These are phyloP conservation scores for Stagonosporopsis rhizophila DNA, from an alignment of 2,329 filamentous ascomycete genomes.

Conservation along the genomic window DNA sequence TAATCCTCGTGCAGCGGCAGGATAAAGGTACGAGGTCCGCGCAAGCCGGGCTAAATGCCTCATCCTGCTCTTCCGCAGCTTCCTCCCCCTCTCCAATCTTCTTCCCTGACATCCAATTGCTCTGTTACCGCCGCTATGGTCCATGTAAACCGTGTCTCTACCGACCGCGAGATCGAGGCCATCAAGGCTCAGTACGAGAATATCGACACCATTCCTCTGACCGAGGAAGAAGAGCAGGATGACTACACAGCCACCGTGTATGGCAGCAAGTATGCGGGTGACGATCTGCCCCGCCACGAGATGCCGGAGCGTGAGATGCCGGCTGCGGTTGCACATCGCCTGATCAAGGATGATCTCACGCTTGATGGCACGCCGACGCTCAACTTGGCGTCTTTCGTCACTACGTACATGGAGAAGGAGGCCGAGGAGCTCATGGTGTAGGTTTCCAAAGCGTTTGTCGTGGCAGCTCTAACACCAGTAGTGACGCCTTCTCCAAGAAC, in stretches of 20 bases:
- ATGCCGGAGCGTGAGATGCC: slow-evolving; percentile 88
- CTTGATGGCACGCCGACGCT: slow-evolving; percentile 71
- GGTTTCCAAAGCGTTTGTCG: slow-evolving; percentile 39
- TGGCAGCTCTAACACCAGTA: slow-evolving; percentile 2
- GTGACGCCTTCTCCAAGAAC: slow-evolving; percentile 89
- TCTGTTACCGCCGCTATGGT: slow-evolving; percentile 51
- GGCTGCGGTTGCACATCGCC: slow-evolving; percentile 87
- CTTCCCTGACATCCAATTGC: slow-evolving; percentile 4
- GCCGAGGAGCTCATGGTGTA: slow-evolving; percentile 90
- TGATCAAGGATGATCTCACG: slow-evolving; percentile 90
- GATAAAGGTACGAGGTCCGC: slow-evolving; percentile 4
- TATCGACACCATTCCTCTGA: slow-evolving; percentile 34
- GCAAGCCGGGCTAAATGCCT: slow-evolving; percentile 12
- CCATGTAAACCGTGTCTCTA: slow-evolving; percentile 56
- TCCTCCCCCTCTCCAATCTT: neutral
- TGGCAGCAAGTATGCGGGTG: slow-evolving; percentile 80
- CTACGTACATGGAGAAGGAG: slow-evolving; percentile 96
- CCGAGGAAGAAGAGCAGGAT: slow-evolving; percentile 49
- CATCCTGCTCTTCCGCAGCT: slow-evolving; percentile 9
- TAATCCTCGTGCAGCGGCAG: slow-evolving; percentile 9
- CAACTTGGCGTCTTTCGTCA: slow-evolving; percentile 90
- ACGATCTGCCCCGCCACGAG: slow-evolving; percentile 80
- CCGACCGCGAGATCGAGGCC: slow-evolving; percentile 49
- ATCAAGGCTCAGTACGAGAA: slow-evolving; percentile 29
- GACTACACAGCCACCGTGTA: slow-evolving; percentile 82